Evolutionary conservation across 2,329 filamentous ascomycete genomes (phyloP), one percentile per base, ranked within the genome.

Genomic region (Cordyceps javanica): DNA sequence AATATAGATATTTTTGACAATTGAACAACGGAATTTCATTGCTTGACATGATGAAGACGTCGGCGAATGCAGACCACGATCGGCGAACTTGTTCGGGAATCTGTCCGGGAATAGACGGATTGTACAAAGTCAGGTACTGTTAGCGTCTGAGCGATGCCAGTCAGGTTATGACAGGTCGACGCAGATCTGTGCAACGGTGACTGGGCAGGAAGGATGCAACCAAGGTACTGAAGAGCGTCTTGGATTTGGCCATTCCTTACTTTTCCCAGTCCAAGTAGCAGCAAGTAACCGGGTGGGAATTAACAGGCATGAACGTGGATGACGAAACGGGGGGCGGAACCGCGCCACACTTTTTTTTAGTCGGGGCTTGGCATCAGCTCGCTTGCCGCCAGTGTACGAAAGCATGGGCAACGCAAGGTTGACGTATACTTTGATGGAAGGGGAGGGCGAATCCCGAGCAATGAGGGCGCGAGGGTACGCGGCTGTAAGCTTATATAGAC

Each of bases 1-100:
- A 58, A 58, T 58, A 58, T 58, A 58, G 48, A 58, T 16, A 13
- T 28, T 51, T 23, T 58, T 39, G 52, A 58, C 39, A 52, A 44
- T 52, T 57, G 30, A 32, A 58, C 45, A 55, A 39, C n/a, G 52
- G 26, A 39, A 38, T 14, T 26, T 26, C 19, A 54, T 46, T 46
- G 41, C 41, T 32, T 38, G 21, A 28, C 36, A 45, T 55, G 52
- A 46, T n/a, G n/a, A 46, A 28, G 30, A 28, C 4, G 21, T 30
- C 30, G 23, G 32, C 30, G 16, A 16, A 34, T n/a, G 23, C 28
- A 34, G 28, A 42, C 16, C 4, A 30, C 13, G 2, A 19, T 54
- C 11, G 19, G 50, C 38, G 13, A 32, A 21, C 38, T 26, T 32
- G 51, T 34, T 21, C 28, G 28, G 51, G 28, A 30, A 42, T 53